Evolutionary conservation across 116 monocot species (phyloP), one percentile per base, ranked within the genome.

Genomic region (Phalaenopsis hybrid): DNA sequence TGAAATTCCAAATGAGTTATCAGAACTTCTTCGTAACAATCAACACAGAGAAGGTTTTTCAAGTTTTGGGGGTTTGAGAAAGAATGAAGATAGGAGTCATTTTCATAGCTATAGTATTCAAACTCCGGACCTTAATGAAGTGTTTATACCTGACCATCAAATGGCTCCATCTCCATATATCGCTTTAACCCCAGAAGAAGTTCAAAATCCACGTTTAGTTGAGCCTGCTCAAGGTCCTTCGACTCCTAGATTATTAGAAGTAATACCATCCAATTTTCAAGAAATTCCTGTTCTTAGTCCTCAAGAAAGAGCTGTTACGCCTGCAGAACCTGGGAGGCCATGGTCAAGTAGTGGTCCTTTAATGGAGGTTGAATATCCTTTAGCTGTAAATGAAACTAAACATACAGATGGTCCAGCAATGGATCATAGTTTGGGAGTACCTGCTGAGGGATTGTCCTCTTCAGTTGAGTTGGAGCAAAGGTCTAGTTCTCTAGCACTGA

Each of bases 81-180:
- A 25, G 61, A 79, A 75, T 84, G 78, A 75, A 81, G 72, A 81
- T 5, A 76, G 83, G 79, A 78, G 82, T 74, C 82, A 82, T 65
- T 80, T 67, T 65, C 86, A 86, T 50, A 81, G 83, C 4, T 92
- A 87, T 81, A 91, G 88, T 74, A 87, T 90, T 75, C 90, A 90
- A 75, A 92, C 94, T 43, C 96, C 94, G 70, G 89, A 94, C 82
- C 87, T 94, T 12, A 94, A 94, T 82, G 90, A 89, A 87, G 81
- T 86, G 44, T 83, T 92, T 75, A 85, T 83, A 51, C 80, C 84
- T 80, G 79, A 73, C 78, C 78, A 83, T 79, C 72, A 79, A 79
- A 51, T 76, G 82, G 88, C 78, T 20, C 84, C 84, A 55, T 80
- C 86, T 61, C 79, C 57, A 57, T 52, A 59, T 67, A 55, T 57